Evolutionary conservation across 768 basidiomycete genomes (phyloP).

Genomic region (Mycena rebaudengoi): DNA sequence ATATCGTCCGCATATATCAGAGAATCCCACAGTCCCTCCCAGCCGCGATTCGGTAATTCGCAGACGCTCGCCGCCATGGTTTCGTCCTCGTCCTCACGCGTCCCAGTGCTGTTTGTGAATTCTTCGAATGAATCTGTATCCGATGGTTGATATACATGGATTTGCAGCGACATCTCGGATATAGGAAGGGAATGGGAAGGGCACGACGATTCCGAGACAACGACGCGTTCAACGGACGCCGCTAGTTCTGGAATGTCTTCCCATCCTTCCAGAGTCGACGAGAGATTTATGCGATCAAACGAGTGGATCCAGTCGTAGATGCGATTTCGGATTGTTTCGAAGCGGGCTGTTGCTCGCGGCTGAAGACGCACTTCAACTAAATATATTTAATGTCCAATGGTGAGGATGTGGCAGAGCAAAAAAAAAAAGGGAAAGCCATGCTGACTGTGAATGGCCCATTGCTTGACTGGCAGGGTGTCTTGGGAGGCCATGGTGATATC

Average conservation of each 20-base stretch:
- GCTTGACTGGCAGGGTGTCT: slow-evolving; percentile 12
- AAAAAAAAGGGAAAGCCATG: not conserved
- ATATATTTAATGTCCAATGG: no score
- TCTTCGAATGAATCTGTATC: slow-evolving; percentile 77
- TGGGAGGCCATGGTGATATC: slow-evolving; percentile 35
- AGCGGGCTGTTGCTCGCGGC: slow-evolving; percentile 71
- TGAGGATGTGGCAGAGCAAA: not conserved
- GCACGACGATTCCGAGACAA: slow-evolving; percentile 74
- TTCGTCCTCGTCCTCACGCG: slow-evolving; percentile 70
- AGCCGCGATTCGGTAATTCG: slow-evolving; percentile 81
- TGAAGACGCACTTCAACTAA: slow-evolving; percentile 87
- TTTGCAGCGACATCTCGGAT: slow-evolving; percentile 70
- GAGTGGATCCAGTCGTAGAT: slow-evolving; percentile 66
- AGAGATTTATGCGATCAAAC: slow-evolving; percentile 72
- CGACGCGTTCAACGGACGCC: slow-evolving; percentile 79
- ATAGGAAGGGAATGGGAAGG: slow-evolving; percentile 61
- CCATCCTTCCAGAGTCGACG: slow-evolving; percentile 82
- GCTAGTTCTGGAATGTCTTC: slow-evolving; percentile 75
- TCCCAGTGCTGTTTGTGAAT: slow-evolving; percentile 64
- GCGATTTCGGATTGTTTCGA: slow-evolving; percentile 75
- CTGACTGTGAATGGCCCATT: slow-evolving; percentile 77
- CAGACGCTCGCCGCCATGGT: slow-evolving; percentile 91
- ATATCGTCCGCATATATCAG: slow-evolving; percentile 86
- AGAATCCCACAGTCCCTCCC: slow-evolving; percentile 95
- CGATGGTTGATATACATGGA: slow-evolving; percentile 89